These are phyloP conservation scores for Aspergillus unguis DNA, from an alignment of 2,329 filamentous ascomycete genomes.

Conservation along the genomic window DNA sequence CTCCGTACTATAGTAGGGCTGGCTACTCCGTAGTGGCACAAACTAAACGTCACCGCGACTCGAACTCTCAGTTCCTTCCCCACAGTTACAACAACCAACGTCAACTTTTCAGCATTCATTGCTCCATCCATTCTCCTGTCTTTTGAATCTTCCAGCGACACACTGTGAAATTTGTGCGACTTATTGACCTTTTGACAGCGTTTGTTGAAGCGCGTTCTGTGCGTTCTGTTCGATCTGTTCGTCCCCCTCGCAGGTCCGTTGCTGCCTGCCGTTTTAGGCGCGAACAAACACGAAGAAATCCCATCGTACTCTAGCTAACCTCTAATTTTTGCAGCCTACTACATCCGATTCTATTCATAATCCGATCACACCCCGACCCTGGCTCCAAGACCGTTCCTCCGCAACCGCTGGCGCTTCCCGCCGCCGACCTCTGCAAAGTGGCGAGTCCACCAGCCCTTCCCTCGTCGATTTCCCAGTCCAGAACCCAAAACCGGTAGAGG, in stretches of 20 bases:
- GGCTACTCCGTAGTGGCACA: background rate
- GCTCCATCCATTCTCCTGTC: background rate
- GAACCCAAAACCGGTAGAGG: constrained; percentile 17
- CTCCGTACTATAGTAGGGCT: background rate
- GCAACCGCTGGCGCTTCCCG: constrained; percentile 21
- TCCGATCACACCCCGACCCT: constrained; percentile 11
- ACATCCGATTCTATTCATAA: background rate
- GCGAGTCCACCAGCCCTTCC: constrained; percentile 15
- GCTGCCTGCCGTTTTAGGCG: background rate
- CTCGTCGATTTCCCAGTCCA: constrained; percentile 17
- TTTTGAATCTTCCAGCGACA: background rate
- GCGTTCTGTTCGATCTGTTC: background rate
- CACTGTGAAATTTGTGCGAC: background rate
- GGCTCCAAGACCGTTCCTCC: constrained; percentile 24
- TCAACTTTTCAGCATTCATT: background rate
- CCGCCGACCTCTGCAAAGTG: constrained; percentile 18
- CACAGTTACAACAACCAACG: background rate
- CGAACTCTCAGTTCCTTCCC: background rate
- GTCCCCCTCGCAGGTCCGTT: background rate
- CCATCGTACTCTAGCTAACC: background rate
- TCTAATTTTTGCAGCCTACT: background rate
- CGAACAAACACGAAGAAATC: background rate
- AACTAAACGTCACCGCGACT: background rate
- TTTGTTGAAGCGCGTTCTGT: background rate
- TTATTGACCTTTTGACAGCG: background rate